Evolutionary conservation across 1,284 basidiomycete genomes (phyloP).

Genomic region (Sanghuangporus sanghuang): DNA sequence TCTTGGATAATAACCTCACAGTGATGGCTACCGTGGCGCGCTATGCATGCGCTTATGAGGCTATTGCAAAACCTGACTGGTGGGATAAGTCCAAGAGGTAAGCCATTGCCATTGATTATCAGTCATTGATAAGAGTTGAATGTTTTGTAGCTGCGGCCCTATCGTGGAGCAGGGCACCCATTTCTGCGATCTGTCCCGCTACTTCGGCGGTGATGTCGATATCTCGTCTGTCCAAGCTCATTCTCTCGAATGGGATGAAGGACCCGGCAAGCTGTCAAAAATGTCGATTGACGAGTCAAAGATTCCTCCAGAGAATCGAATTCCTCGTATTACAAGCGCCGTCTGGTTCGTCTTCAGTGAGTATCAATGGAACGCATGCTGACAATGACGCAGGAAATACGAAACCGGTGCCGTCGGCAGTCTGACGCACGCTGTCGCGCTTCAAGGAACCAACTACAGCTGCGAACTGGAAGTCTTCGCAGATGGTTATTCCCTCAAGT

Average conservation of each 20-base stretch:
- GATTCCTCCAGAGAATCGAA: constrained; percentile 74
- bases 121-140: background rate
- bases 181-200: constrained; percentile 87
- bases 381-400: constrained; percentile 66
- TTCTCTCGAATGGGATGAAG: constrained; percentile 88
- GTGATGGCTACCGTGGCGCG: constrained; percentile 97
- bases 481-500: constrained; percentile 84
- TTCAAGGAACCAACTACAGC: constrained; percentile 88
- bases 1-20: constrained; percentile 91
- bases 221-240: constrained; percentile 80
- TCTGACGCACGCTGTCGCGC: constrained; percentile 82
- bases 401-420: constrained; percentile 87
- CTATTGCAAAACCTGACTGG: constrained; percentile 91
- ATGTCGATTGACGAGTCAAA: constrained; percentile 76
- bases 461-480: constrained; percentile 91
- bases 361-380: constrained; percentile 11
- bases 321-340: constrained; percentile 75
- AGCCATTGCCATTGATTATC: constrained; percentile 3
- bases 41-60: constrained; percentile 91
- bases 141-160: constrained; percentile 67
- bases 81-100: constrained; percentile 94
- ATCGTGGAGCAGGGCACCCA: constrained; percentile 97
- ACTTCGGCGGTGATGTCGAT: constrained; percentile 97
- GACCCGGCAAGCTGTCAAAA: constrained; percentile 81
- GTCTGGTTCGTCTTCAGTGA: constrained; percentile 49